Percentiles rank a stretch among this genome's conserved stretches.
Evolutionary conservation across 2,329 filamentous ascomycete genomes (phyloP).

Genomic region (Phialemoniopsis sp.): DNA sequence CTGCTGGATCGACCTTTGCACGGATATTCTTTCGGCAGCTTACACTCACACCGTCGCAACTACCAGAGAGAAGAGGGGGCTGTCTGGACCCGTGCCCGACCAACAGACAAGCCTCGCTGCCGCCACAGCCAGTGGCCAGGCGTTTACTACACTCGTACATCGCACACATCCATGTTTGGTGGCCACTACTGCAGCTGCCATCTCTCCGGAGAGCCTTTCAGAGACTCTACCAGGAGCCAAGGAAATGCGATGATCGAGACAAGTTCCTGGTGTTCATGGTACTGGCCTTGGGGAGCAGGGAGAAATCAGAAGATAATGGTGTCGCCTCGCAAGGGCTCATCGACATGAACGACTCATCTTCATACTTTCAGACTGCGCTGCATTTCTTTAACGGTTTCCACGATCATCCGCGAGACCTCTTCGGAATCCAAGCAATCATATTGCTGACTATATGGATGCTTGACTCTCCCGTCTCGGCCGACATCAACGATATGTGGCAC

Average conservation of each 20-base stretch:
- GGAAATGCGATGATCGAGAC: conserved; percentile 7
- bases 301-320: conserved; percentile 1
- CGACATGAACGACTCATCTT: conserved; percentile 13
- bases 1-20: no score
- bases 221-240: conserved; percentile 9
- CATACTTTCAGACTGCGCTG: conserved; percentile 15
- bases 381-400: conserved; percentile 13
- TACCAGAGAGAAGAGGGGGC: no score
- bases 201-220: conserved; percentile 8
- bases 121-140: conserved; percentile 11
- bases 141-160: conserved; percentile 13
- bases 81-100: no score
- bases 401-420: conserved; percentile 12
- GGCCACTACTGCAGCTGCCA: conserved; percentile 17
- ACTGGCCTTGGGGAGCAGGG: no score
- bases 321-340: conserved; percentile 9
- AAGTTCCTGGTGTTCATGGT: conserved; percentile 6
- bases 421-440: conserved; percentile 13
- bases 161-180: conserved; percentile 16
- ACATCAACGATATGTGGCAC: conserved; percentile 19
- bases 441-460: conserved; percentile 18
- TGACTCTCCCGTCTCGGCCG: conserved; percentile 10
- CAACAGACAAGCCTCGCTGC: conserved; percentile 9
- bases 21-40: no score
- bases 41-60: no score